Evolutionary conservation across 164 flowering plant species (phyloP), one percentile per base, ranked within the genome.

Genomic region (Magnolia kwangsiensis): DNA sequence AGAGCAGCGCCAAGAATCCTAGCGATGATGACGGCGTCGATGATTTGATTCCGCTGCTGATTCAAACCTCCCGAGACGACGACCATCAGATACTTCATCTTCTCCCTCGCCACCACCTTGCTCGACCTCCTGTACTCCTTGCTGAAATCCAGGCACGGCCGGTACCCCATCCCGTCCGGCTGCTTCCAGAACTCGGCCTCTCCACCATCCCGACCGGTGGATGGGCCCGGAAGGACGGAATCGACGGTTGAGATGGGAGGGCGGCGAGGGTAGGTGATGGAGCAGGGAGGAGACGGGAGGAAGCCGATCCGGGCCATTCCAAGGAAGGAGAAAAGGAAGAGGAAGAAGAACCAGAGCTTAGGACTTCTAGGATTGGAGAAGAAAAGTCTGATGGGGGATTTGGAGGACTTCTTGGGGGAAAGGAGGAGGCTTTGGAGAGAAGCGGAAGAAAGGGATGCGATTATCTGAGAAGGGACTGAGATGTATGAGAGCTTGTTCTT

Each of bases 1-100:
- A 94, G 80, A 75, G 97, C 88, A 80, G 99, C 98, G 0, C 98
- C 98, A 66, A 96, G 96, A 71, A 96, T 89, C 78, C 99, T 81
- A 20, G 98, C 99, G 76, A 96, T 92, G 11, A 96, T 96, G 24
- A 92, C 97, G 50, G 99, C 99, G 78, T 96, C 99, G 49, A 94
- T 94, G 77, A 96, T 94, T 87, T 96, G 98, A 84, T 96, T 96
- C 84, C 98, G 83, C 86, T 96, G 99, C 84, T 94, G 99, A 80
- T 96, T 94, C 90, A 96, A 85, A 6, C 99, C 99, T 1, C 99
- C 99, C 13, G 97, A 82, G 49, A 94, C 99, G 59, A 94, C 98
- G 21, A 96, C 99, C 83, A 94, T 78, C 83, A 96, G 69, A 80
- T 91, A 92, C 86, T 86, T 94, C 1, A 69, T 84, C 79, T 94